A percentile compares a stretch with the other conserved stretches of the same genome.
These are phyloP conservation scores for Aureobasidium sp. DNA, from an alignment of 2,329 filamentous ascomycete species.

Conservation along the genomic window DNA sequence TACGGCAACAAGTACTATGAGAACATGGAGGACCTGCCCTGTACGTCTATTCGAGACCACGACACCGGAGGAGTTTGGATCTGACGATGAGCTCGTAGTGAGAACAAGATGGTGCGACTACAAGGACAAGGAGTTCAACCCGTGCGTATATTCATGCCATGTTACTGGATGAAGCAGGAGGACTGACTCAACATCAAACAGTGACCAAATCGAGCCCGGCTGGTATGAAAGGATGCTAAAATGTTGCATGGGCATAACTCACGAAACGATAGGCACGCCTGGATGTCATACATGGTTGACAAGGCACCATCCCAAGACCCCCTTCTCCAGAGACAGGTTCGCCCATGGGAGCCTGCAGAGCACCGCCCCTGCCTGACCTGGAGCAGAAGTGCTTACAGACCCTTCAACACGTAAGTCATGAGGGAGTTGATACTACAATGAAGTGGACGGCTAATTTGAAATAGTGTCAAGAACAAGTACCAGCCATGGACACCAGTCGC, in stretches of 20 bases:
- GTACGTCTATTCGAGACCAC: slow-evolving; percentile 44
- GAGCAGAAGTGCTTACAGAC: slow-evolving; percentile 74
- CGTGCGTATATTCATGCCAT: slow-evolving; percentile 43
- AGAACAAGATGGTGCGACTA: slow-evolving; percentile 98
- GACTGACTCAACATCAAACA: slow-evolving; percentile 28
- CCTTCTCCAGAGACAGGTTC: slow-evolving; percentile 57
- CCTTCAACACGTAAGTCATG: slow-evolving; percentile 82
- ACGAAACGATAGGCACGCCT: slow-evolving; percentile 62
- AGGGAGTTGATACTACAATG: background rate
- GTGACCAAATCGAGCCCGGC: slow-evolving; percentile 81
- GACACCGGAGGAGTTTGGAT: slow-evolving; percentile 12
- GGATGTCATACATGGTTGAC: slow-evolving; percentile 92
- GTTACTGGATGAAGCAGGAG: background rate
- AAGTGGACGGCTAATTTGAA: background rate
- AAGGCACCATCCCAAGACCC: slow-evolving; percentile 73
- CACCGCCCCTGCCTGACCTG: slow-evolving; percentile 69
- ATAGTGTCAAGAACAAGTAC: slow-evolving; percentile 45
- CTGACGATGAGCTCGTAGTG: slow-evolving; percentile 45
- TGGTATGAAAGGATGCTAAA: slow-evolving; percentile 47
- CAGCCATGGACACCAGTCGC: slow-evolving; percentile 41
- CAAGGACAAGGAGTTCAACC: slow-evolving; percentile 75
- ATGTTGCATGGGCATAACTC: background rate
- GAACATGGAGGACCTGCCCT: slow-evolving; percentile 87
- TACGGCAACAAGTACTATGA: slow-evolving; percentile 98
- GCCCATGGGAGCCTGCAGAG: slow-evolving; percentile 68